phyloP scores from a whole-genome alignment of 768 basidiomycete genomes.

The Pleurotus djamor region DNA sequence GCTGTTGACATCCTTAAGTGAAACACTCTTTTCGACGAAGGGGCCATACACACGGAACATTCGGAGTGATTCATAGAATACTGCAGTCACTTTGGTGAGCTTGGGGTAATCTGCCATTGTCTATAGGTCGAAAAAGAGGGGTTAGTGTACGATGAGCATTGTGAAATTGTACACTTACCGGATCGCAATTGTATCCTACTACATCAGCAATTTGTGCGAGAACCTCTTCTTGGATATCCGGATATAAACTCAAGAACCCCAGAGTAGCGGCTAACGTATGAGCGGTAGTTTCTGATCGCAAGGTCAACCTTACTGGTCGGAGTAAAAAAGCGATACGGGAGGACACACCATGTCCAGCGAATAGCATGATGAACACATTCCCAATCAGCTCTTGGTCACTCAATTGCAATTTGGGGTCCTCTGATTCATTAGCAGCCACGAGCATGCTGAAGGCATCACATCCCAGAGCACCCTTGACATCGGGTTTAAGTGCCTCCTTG shows the following conservation, averaged over 20 bases:
- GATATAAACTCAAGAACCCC: constrained; percentile 40
- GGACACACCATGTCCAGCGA: constrained; percentile 54
- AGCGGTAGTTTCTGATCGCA: constrained; percentile 44
- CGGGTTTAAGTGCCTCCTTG: constrained; percentile 22
- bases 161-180: constrained; percentile 18
- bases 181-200: constrained; percentile 30
- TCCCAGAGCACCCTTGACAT: constrained; percentile 8
- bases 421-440: constrained; percentile 40
- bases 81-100: constrained; percentile 40
- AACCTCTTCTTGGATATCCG: constrained; percentile 46
- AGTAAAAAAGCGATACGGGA: no score
- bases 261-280: constrained; percentile 45
- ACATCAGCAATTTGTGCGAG: constrained; percentile 40
- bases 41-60: constrained; percentile 37
- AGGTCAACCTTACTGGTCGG: not conserved
- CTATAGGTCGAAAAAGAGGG: constrained; percentile 15
- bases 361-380: constrained; percentile 48
- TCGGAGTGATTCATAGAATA: constrained; percentile 42
- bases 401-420: constrained; percentile 37
- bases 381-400: constrained; percentile 45
- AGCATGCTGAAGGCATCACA: constrained; percentile 40
- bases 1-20: constrained; percentile 21
- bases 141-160: not conserved
- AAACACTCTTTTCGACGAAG: not conserved
- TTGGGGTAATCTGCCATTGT: constrained; percentile 35